Conservation (phyloP, 202 grass and related monocot species). For the Setaria italica region DNA sequence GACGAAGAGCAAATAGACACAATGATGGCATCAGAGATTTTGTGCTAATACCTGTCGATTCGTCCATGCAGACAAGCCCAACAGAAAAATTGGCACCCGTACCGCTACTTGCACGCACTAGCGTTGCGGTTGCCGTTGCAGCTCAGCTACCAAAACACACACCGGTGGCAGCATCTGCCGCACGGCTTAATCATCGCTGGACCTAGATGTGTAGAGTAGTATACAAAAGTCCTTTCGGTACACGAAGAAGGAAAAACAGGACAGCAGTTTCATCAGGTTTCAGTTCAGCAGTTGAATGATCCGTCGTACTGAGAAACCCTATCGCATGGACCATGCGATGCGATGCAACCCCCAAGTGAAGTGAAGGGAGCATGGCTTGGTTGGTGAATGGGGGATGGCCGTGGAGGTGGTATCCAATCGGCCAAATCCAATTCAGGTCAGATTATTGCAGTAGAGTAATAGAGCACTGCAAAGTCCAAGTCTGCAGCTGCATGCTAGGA, state of each 20-base stretch:
- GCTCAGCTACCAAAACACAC: slow-evolving; percentile 44
- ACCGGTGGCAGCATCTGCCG: slow-evolving; percentile 37
- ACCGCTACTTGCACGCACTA: slow-evolving; percentile 19
- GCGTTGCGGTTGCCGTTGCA: slow-evolving; percentile 18
- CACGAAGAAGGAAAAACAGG: not conserved
- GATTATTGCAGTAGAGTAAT: not conserved
- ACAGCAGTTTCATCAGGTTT: not conserved
- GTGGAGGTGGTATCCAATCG: not conserved
- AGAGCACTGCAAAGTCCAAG: not conserved
- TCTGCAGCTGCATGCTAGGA: not conserved
- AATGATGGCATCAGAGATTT: slow-evolving; percentile 20
- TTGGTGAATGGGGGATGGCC: not conserved
- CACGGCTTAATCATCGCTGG: slow-evolving; percentile 40
- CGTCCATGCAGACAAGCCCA: not conserved
- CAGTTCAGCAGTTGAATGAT: slow-evolving; percentile 22
- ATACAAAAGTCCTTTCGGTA: not conserved
- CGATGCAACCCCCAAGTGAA: not conserved
- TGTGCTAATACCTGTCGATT: slow-evolving; percentile 27
- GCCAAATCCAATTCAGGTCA: not conserved
- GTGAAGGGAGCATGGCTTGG: slow-evolving; percentile 26
- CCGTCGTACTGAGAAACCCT: not conserved
- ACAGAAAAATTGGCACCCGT: not conserved
- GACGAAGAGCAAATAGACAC: not conserved
- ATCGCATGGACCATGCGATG: slow-evolving; percentile 28
- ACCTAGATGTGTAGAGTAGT: not conserved